Conservation (phyloP, 305 asterid species). For the Solanum chacoense region DNA sequence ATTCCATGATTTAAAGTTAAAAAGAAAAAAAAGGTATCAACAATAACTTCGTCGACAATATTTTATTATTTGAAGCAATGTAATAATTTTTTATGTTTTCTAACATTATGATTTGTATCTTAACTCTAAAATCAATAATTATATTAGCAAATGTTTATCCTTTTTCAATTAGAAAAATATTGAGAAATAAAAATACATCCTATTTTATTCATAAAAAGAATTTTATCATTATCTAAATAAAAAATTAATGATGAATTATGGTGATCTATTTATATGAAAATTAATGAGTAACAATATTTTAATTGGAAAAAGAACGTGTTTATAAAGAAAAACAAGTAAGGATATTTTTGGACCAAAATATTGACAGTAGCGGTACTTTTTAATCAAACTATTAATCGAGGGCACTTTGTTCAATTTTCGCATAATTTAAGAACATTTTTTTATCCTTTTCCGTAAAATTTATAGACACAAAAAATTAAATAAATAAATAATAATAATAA, state of each 20-base stretch:
- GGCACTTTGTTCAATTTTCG: background rate
- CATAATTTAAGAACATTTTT: too few species aligned
- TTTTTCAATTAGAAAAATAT: background rate
- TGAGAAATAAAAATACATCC: background rate
- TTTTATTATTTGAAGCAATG: background rate
- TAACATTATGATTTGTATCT: background rate
- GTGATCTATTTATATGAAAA: background rate
- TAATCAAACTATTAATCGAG: background rate
- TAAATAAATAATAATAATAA: background rate
- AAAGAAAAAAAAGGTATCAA: too few species aligned
- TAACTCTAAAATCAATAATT: background rate
- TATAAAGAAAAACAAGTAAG: too few species aligned
- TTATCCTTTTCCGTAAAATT: background rate
- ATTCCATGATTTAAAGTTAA: background rate
- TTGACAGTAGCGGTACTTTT: too few species aligned
- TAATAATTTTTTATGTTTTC: too few species aligned
- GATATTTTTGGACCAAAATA: background rate
- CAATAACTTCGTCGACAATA: background rate
- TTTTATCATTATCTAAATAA: too few species aligned
- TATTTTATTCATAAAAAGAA: background rate
- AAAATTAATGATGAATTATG: too few species aligned
- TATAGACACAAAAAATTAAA: background rate
- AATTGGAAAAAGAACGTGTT: background rate
- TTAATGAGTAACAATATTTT: too few species aligned
- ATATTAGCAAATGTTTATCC: background rate